phyloP scores from a whole-genome alignment of 768 basidiomycete genomes.

The Leccinum aurantiacum region DNA sequence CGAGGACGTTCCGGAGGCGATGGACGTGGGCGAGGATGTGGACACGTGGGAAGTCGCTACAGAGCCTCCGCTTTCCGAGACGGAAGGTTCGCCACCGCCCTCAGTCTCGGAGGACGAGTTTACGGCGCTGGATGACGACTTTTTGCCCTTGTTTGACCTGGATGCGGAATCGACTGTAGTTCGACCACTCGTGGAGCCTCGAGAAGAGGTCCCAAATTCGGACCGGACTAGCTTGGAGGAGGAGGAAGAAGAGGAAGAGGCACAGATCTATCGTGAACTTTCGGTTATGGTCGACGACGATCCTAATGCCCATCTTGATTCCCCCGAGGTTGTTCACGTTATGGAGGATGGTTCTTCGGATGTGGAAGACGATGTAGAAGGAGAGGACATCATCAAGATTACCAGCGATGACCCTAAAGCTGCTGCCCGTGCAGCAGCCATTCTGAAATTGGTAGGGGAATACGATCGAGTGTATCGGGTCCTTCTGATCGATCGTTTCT shows the following conservation, averaged over 20 bases:
- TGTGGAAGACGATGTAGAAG: constrained; percentile 35
- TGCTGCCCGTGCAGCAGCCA: constrained; percentile 91
- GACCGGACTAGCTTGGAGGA: constrained; percentile 25
- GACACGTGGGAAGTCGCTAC: constrained; percentile 24
- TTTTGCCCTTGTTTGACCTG: constrained; percentile 13
- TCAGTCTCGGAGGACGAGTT: constrained; percentile 22
- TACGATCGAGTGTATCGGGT: neutral
- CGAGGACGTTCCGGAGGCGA: neutral
- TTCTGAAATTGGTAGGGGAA: constrained; percentile 75
- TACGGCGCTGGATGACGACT: constrained; percentile 16
- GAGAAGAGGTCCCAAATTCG: neutral
- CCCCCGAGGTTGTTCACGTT: neutral
- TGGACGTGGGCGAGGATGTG: constrained; percentile 2
- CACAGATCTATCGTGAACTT: constrained; percentile 37
- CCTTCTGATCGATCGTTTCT: neutral
- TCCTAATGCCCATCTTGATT: neutral
- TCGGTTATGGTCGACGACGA: constrained; percentile 31
- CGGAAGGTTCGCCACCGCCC: constrained; percentile 8
- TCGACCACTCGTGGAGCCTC: neutral
- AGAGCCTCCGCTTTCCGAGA: constrained; percentile 19
- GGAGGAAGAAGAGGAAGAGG: constrained; percentile 26
- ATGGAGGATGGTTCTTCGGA: constrained; percentile 22
- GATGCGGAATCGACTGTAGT: constrained; percentile 19
- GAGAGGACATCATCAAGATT: constrained; percentile 69
- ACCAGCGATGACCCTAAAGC: constrained; percentile 81